Percentiles rank a stretch among this genome's conserved stretches.
Evolutionary conservation across 306 rosid genomes (phyloP).

Genomic region (Mimosa bimucronata): DNA sequence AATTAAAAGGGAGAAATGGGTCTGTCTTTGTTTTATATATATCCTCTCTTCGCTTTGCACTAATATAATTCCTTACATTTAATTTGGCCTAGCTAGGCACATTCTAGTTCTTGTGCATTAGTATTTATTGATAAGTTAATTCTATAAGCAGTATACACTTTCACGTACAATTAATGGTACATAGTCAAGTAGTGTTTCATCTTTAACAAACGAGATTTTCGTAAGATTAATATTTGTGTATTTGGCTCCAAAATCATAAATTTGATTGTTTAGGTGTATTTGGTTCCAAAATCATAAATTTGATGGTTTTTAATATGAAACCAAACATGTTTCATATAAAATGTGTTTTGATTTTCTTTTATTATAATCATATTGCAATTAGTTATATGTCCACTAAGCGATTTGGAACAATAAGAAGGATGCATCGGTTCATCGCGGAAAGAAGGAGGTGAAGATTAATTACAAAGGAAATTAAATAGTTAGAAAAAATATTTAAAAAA

Average conservation of each 20-base stretch:
- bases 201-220: neutral
- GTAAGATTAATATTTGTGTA: neutral
- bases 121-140: too few relatives aligned
- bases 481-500: too few relatives aligned
- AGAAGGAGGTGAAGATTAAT: too few relatives aligned
- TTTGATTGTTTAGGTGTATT: too few relatives aligned
- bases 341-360: neutral
- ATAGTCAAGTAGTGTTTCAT: neutral
- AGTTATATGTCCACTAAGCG: neutral
- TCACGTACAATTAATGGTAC: too few relatives aligned
- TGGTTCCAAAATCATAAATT: too few relatives aligned
- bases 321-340: neutral
- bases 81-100: too few relatives aligned
- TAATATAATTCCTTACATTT: too few relatives aligned
- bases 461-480: neutral
- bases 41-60: neutral
- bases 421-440: neutral
- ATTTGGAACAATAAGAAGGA: neutral
- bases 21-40: neutral
- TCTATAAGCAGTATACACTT: too few relatives aligned
- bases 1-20: neutral
- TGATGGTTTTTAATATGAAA: neutral
- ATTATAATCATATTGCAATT: neutral
- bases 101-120: too few relatives aligned
- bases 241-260: too few relatives aligned